Evolutionary conservation across 2,329 filamentous ascomycete genomes (phyloP).

Genomic region (Fusarium ramigenum): DNA sequence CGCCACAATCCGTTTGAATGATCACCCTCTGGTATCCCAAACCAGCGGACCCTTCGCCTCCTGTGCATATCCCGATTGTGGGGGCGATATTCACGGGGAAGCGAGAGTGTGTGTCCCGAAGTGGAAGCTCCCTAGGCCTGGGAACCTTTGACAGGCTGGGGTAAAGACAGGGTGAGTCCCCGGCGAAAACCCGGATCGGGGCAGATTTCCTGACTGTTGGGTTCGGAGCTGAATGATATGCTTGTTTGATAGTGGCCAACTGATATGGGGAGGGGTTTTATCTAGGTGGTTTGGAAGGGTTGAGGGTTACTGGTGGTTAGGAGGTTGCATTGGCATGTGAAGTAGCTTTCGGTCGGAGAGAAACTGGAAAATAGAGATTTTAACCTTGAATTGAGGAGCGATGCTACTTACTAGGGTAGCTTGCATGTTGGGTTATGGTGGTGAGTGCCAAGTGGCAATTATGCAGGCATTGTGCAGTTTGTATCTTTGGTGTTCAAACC

Average conservation of each 20-base stretch:
- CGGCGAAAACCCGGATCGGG: neutral
- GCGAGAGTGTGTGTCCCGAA: constrained; percentile 9
- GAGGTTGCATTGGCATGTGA: neutral
- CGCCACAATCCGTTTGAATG: neutral
- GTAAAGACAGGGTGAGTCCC: neutral
- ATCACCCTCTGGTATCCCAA: neutral
- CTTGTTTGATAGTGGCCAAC: constrained; percentile 8
- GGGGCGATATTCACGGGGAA: neutral
- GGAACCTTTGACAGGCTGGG: constrained; percentile 33
- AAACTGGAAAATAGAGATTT: neutral
- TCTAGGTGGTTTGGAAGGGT: neutral
- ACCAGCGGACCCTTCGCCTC: too few relatives aligned
- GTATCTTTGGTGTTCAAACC: rapidly evolving
- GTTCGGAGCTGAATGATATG: neutral
- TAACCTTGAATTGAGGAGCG: neutral
- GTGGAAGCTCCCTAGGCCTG: constrained; percentile 21
- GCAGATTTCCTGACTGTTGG: neutral
- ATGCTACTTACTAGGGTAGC: neutral
- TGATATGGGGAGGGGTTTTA: neutral
- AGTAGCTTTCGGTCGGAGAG: neutral
- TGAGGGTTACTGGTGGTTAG: neutral
- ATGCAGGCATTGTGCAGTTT: neutral
- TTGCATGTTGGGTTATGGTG: rapidly evolving
- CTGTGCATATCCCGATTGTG: neutral
- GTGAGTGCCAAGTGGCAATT: neutral